Evolutionary conservation across 1,284 basidiomycete genomes (phyloP), one percentile per base, ranked within the genome.

Genomic region (Sphagnurus paluster): DNA sequence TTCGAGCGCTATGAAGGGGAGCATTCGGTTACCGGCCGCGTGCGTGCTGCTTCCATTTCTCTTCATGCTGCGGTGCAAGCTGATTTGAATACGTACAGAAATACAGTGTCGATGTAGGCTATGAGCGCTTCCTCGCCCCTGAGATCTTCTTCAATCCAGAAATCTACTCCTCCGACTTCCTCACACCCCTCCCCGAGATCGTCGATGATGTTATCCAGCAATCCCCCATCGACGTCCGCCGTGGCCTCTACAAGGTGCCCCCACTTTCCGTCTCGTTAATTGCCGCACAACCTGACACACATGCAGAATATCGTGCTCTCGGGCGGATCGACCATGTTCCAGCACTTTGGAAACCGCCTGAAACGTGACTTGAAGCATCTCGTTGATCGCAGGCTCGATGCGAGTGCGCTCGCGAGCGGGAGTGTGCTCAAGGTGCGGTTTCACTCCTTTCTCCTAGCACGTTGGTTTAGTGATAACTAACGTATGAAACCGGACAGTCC

Each of bases 141-240:
- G 97, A 99, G 67, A 97, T 99, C 65, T 98, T 99, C 76, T 99
- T 99, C 81, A 99, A 99, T 71, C 97, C 97, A 9, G 97, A 99
- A 67, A 98, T 99, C 59, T 93, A 90, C 67, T 96, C 92, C 0
- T 97, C 93, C 37, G 97, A 99, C 69, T 99, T 98, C 79, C 71
- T 99, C 51, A 98, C 96, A 1, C 97, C 97, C 3, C 79, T 99
- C 2, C 95, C 97, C 0, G 87, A 98, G 55, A 93, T 99, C 33
- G 97, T 99, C 46, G 97, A 99, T 61, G 84, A 84, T 46, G 96
- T 98, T 49, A 98, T 99, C 56, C 93, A 97, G 67, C 82, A 91
- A 48, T 95, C 91, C 7, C 97, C 97, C 10, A 99, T 98, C 50
- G 94, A 98, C 67, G 93, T 96, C 37, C 82, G 94, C 54, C 80